Evolutionary conservation across 768 basidiomycete genomes (phyloP).

Genomic region (Phaffia tasmanica): DNA sequence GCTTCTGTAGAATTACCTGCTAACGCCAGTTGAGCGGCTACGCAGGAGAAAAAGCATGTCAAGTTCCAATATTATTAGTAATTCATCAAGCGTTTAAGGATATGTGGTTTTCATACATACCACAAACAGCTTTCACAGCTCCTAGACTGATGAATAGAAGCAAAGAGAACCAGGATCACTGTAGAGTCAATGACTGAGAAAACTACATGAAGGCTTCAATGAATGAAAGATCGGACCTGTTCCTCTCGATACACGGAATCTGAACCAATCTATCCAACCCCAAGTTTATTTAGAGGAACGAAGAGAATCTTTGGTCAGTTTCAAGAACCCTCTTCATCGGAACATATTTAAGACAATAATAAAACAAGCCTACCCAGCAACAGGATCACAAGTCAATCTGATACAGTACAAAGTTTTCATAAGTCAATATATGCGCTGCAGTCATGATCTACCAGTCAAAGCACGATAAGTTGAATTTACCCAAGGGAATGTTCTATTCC

Average conservation of each 20-base stretch:
- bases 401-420: not conserved
- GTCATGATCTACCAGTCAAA: constrained; percentile 17
- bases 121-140: constrained; percentile 72
- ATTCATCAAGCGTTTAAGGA: constrained; percentile 7
- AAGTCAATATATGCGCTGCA: constrained; percentile 21
- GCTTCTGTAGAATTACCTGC: constrained; percentile 42
- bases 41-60: not conserved
- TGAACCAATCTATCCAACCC: constrained; percentile 63
- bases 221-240: constrained; percentile 32
- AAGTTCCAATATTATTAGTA: not conserved
- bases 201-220: constrained; percentile 15
- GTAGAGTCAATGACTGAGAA: constrained; percentile 39
- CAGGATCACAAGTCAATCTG: constrained; percentile 77
- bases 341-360: not conserved
- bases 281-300: not conserved
- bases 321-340: not conserved
- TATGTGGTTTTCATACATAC: constrained; percentile 39
- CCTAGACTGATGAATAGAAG: constrained; percentile 18
- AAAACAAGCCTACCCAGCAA: constrained; percentile 39
- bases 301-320: not conserved
- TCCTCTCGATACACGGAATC: constrained; percentile 83
- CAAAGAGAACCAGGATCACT: constrained; percentile 1
- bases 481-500: constrained; percentile 79
- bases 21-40: constrained; percentile 83
- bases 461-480: not conserved